Conservation (phyloP, 2,329 filamentous ascomycete species). For the Dactylellina drechsleri region DNA sequence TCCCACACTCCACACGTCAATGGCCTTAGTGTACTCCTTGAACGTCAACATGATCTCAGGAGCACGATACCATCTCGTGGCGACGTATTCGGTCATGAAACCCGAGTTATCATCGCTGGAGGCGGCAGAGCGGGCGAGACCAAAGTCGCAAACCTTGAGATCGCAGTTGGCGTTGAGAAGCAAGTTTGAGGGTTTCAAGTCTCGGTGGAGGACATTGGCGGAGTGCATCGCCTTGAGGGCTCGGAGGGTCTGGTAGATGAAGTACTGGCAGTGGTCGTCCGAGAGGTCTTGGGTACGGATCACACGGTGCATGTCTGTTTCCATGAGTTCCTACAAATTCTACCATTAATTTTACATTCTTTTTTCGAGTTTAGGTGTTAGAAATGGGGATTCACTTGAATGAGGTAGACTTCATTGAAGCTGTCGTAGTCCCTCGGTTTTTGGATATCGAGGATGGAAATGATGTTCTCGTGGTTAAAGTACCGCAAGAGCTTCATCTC, state of each 20-base stretch:
- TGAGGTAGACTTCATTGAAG: conserved; percentile 98
- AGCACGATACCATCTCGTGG: conserved; percentile 97
- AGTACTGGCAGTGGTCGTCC: conserved; percentile 99
- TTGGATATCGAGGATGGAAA: conserved; percentile 98
- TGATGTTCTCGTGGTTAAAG: conserved; percentile 99
- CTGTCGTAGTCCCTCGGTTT: conserved; percentile 95
- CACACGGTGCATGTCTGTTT: conserved; percentile 99
- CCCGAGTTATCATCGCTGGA: conserved; percentile 99
- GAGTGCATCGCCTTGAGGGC: conserved; percentile 99
- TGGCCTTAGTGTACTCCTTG: conserved; percentile 99
- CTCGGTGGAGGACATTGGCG: conserved; percentile 95
- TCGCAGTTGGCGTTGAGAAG: conserved; percentile 98
- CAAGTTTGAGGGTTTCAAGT: conserved; percentile 96
- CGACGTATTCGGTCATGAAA: conserved; percentile 99
- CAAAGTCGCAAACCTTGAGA: conserved; percentile 98
- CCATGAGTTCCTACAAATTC: conserved; percentile 84
- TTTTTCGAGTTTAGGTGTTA: neutral
- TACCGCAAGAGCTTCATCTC: conserved; percentile 99
- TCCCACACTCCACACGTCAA: conserved; percentile 98
- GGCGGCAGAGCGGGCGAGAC: conserved; percentile 91
- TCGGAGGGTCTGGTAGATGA: conserved; percentile 98
- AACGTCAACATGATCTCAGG: conserved; percentile 99
- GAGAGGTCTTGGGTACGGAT: conserved; percentile 98
- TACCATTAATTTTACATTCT: conserved; percentile 18
- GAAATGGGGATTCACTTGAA: conserved; percentile 74